Evolutionary conservation across 1,284 basidiomycete species (phyloP), one percentile per base, ranked within the genome.

Genomic region (Sporisorium sorghi): DNA sequence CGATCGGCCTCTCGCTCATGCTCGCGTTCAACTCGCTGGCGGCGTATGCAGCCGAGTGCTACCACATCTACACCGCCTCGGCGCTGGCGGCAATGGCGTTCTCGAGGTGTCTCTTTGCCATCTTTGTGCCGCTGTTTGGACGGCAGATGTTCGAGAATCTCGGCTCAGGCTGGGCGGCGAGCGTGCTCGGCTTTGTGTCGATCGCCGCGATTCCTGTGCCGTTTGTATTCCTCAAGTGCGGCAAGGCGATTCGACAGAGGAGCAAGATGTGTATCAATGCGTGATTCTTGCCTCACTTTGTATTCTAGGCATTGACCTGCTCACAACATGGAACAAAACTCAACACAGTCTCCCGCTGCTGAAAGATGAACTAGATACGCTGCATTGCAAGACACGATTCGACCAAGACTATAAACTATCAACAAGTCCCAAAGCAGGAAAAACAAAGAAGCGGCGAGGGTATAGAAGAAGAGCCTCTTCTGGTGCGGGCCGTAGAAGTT

Each of bases 31-130:
- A 74, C 57, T 63, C 75, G 17, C 46, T 77, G 10, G 62, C 62
- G 2, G 50, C 65, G 37, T 77, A 77, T 43, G 69, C 65, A 4
- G 59, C 68, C 5, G 72, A 77, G 50, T 72, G 72, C 50, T 74
- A 73, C 40, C 64, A 66, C 47, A 62, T 63, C 53, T 77, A 74
- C 51, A 65, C 75, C 26, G 75, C 75, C 1, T 71, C 66, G 8
- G 75, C 72, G 3, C 33, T 77, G 10, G 58, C 62, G 23, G 75
- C 72, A 5, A 67, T 74, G 65, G 70, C 75, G 2, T 70, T 75
- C 47, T 75, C 67, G 19, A 51, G 75, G 14, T 77, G 66, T 44
- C 33, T 75, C 5, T 67, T 77, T 40, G 75, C 75, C 15, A 48
- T 74, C 44, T 70, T 75, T 49, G 69, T 73, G 10, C 71, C 71